Base-by-base conservation (phyloP, 2,329 filamentous ascomycete species). In the Whalleya microplaca region DNA sequence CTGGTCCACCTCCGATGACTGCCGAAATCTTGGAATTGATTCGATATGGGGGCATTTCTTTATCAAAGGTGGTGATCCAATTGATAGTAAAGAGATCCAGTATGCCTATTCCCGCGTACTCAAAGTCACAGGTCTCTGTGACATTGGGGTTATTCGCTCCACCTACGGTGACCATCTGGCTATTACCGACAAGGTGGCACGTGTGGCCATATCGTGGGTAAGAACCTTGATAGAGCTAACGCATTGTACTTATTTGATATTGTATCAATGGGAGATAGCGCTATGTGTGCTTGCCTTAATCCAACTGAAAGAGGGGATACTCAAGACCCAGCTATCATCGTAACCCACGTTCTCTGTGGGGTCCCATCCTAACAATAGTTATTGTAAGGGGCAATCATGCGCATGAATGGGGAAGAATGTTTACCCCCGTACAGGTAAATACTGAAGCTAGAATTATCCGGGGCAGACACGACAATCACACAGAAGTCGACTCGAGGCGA, bases 371-470 rank as follows among this genome's bases (percentile, higher is more conserved):
- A 12, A n/a, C 3, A 2, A 21, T 27, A 4, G 18, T 23, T 29
- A 29, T 12, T 29, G 12, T 6, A 29, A 5, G 27, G 27, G 27
- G 6, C 27, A 29, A 29, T 12, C 12, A 29, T 29, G 27, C 6
- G 27, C 27, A 29, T 6, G 27, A 29, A 29, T 12, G 27, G 27
- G 27, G 5, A 12, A 32, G n/a, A 41, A 42, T 21, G 5, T 27
- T 69, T 71, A 7, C 80, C 80, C 18, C 80, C 80, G 53, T 81
- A 82, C 47, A 83, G 70, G 48, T 78, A 76, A 41, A 83, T 77
- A 51, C 80, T 80, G 49, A 79, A 74, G 51, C 73, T 77, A 1
- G 76, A 78, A 45, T 75, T 73, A 53, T 81, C 79, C 2, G 72
- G 69, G 1, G 78, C 73, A 23, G 76, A 72, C 14, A 69, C 73